Evolutionary conservation across 345 rosid genomes (phyloP), one percentile per base, ranked within the genome.

Genomic region (Bruguiera sexangula): DNA sequence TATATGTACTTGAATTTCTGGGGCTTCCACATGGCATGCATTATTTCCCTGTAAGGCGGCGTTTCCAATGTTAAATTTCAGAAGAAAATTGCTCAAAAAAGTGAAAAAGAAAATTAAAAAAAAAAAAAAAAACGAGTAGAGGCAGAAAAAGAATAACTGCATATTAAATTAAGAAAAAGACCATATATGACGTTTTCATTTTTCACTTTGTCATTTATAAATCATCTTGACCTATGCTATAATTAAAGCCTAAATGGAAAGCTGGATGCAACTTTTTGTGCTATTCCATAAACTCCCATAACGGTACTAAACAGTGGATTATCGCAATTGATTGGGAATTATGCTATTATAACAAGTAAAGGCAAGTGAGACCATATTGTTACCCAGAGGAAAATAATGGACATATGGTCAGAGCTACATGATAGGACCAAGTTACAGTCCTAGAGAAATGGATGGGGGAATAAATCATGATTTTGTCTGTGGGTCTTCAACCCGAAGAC

Each of bases 21-120:
- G 5, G 99, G 99, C 80, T 95, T 95, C 99, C 99, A 95, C 99
- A 95, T 95, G 1, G 99, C 99, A 68, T 95, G 99, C 99, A 95
- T 95, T 34, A 95, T 92, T 72, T 95, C 99, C 70, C 99, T 95
- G 86, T 32, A 66, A 74, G 62, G 55, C 6, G 8, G 24, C 18
- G 5, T 3, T 56, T 55, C 15, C 29, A 55, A 21, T 7, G 29
- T 7, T 22, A 10, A 55, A 34, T 7, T 34, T 34, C 37, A 34
- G 37, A 34, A 8, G 37, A 8, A 34, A 34, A 0, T 7, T 6
- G 7, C 2, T 7, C 37, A 34, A 8, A 27, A 27, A 34, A 34
- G 9, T 3, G 32, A 31, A 31, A 31, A 31, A 31, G 3, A 7
- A 34, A 34, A 1, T 1, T 1, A 6, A 54, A 26, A 21, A 52